Base-by-base conservation (phyloP, 805 yeast genomes). In the Pichia manshurica region DNA sequence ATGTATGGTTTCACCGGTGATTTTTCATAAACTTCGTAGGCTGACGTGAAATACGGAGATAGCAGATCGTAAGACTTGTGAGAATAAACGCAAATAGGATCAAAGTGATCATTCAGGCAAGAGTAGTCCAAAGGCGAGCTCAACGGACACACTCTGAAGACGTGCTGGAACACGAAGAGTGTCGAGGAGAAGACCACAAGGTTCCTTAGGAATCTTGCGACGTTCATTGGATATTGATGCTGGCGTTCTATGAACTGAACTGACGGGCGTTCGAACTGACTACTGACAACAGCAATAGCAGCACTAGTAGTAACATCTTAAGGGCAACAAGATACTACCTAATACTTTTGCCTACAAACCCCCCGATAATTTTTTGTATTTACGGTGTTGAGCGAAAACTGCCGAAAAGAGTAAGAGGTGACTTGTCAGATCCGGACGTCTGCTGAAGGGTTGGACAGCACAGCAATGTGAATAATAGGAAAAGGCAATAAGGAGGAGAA, bases 1-100 rank as follows among this genome's bases (percentile, higher is more conserved):
- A 51, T 42, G 20, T 36, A 32, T 2, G 51, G 50, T 20, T 46
- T 43, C 8, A 46, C 6, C 10, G 48, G 43, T 10, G 54, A 47
- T 1, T 34, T 6, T 0, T 19, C 25, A 32, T 46, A 48, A 31
- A 23, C 23, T 5, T 17, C 5, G 9, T 19, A 12, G 3, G 39
- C 36, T 15, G 28, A 28, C 20, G 36, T 16, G 20, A 38, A 4
- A 10, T 42, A 39, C 4, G 53, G 53, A 5, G 37, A 19, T 12
- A 43, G 12, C 19, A 36, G 33, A 20, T 25, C 19, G 22, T 32
- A 38, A 5, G 40, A 33, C 13, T 25, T 36, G 31, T 51, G 51
- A 13, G 45, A 19, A 22, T 31, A 39, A 6, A 28, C 17, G n/a
- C 53, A 50, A n/a, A 50, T 36, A 10, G 46, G 32, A 33, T 46